Evolutionary conservation across 495 filamentous ascomycete species (phyloP), one percentile per base, ranked within the genome.

Genomic region (Beverwykella pulmonaria): DNA sequence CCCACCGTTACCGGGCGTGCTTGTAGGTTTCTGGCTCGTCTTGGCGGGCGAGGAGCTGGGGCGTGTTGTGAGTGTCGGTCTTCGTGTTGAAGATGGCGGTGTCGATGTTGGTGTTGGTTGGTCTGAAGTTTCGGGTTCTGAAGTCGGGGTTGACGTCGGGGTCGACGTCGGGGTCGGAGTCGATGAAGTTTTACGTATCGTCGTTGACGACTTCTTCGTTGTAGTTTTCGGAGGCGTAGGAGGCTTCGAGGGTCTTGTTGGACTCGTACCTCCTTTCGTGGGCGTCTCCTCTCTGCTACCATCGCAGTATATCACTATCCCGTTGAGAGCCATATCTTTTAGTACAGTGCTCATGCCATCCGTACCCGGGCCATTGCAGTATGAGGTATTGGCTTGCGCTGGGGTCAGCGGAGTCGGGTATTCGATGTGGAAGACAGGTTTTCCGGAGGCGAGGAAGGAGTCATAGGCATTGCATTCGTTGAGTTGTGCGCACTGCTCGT

Each of bases 381-480:
- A 36, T 15, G n/a, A 50, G 1, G 36, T 52, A 19, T 59, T 63
- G 15, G 34, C 44, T 50, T 22, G 32, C 3, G 27, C 19, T 2
- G 47, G 17, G 36, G 36, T 59, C 12, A 68, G 59, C n/a, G 52
- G 39, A 10, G 34, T 26, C 14, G 73, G 72, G 63, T 91, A 90
- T 74, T 90, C 88, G 61, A 90, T 87, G 67, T 90, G 83, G 69
- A 90, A 90, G n/a, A 91, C 86, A 0, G 88, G 87, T 75, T 90
- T 90, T 53, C 75, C 76, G 4, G 78, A 80, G n/a, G 77, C 65
- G 17, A 84, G 78, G 66, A 90, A 90, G 12, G 80, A 71, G 1
- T 74, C 72, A 67, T 84, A 88, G 1, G 70, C 76, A 34, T 75
- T 77, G 64, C 87, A 90, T 68, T 87, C 84, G 54, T 81, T 83